These are phyloP conservation scores for Auricularia heimuer DNA, from an alignment of 768 basidiomycete genomes.

Conservation along the genomic window DNA sequence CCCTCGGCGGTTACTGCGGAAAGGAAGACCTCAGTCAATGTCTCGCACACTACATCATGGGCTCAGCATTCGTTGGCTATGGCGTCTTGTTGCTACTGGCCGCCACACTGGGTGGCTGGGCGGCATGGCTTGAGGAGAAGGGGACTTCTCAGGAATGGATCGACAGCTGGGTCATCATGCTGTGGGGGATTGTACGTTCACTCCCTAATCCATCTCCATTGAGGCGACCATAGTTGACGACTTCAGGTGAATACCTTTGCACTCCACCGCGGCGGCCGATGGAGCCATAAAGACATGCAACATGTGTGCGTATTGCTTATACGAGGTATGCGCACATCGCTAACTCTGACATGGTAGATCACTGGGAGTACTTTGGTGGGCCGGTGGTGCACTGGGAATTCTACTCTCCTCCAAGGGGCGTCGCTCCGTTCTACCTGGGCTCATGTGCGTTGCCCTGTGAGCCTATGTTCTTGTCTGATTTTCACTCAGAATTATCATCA, in stretches of 20 bases:
- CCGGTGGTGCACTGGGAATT: slow-evolving; percentile 83
- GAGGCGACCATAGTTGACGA: not conserved
- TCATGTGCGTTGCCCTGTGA: slow-evolving; percentile 46
- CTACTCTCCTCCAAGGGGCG: slow-evolving; percentile 67
- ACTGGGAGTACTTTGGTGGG: slow-evolving; percentile 78
- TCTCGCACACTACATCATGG: slow-evolving; percentile 80
- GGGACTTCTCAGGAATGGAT: slow-evolving; percentile 26
- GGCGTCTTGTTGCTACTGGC: not conserved
- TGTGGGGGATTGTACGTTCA: slow-evolving; percentile 19
- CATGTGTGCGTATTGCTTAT: slow-evolving; percentile 54
- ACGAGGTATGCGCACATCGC: no score
- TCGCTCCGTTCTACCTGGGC: slow-evolving; percentile 69
- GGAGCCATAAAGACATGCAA: slow-evolving; percentile 93
- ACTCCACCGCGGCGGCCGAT: slow-evolving; percentile 68
- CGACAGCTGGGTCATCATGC: slow-evolving; percentile 25
- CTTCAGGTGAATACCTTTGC: slow-evolving; percentile 75
- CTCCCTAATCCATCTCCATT: no score
- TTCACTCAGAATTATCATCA: slow-evolving; percentile 60
- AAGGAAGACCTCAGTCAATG: slow-evolving; percentile 77
- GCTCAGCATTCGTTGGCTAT: slow-evolving; percentile 10
- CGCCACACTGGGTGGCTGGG: not conserved
- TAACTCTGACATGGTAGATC: slow-evolving; percentile 31
- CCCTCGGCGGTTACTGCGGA: slow-evolving; percentile 68
- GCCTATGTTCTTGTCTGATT: not conserved
- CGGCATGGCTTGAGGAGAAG: slow-evolving; percentile 13